Evolutionary conservation across 805 yeast species (phyloP), one percentile per base, ranked within the genome.

Genomic region (Jamesozyma lodderae): DNA sequence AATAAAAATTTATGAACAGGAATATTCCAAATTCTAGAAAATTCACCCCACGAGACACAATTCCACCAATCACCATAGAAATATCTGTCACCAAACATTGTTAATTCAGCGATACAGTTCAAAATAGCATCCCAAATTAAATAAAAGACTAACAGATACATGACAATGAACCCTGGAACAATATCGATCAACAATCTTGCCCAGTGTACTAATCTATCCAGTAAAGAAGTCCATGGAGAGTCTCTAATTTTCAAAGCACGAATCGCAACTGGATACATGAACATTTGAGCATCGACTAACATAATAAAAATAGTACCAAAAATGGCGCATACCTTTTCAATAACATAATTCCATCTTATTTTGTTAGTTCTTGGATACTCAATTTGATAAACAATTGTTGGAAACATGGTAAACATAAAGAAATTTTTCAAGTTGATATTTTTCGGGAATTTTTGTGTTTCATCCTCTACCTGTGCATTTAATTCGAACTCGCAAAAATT

Each of bases 51-150:
- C 32, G 85, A 80, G 16, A 81, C 76, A 44, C 92, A 83, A 49
- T 88, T 85, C 99, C 99, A 92, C 98, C 98, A 92, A 31, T 86
- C 83, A 3, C 94, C 90, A 55, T 92, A 92, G 60, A 92, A 92
- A 46, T 82, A 82, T 35, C 98, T 73, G 57, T 92, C 96, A 4
- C 86, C 96, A 62, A 79, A 94, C 37, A 70, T 54, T 11, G 95
- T 79, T 29, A 90, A 65, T 57, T 92, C 98, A 1, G 95, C 97
- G 49, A 92, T 73, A 19, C 83, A 81, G 53, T 88, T 90, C 49
- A 88, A 66, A 36, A 90, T 90, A 6, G 90, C 80, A 53, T 92
- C 97, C 98, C 98, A 92, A 44, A 94, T 92, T 43, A 92, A 66
- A 57, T 83, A 88, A 62, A 88, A 92, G 0, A 75, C 79, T 41